Evolutionary conservation across 345 rosid genomes (phyloP), one percentile per base, ranked within the genome.

Genomic region (Bretschneidera sinensis): DNA sequence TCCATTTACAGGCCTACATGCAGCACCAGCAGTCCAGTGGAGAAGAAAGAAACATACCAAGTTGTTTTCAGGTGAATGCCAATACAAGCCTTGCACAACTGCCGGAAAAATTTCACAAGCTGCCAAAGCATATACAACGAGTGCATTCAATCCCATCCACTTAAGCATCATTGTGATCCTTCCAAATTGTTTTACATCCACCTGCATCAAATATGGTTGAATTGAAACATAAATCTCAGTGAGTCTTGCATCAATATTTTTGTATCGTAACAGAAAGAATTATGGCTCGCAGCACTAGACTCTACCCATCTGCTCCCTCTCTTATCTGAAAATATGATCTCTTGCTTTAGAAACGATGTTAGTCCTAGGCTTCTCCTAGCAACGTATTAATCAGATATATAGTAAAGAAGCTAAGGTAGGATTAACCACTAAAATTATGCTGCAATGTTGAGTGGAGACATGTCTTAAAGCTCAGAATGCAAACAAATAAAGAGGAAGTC

Each of bases 61-160:
- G 76, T 81, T 83, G 63, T 81, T 76, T 74, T 79, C 65, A 0
- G 85, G 82, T 10, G 84, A 83, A 52, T 5, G 74, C 85, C 77
- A 81, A 67, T 78, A 79, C 61, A 83, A 76, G 50, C 89, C 89
- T 67, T 79, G 84, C 59, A 84, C 48, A 22, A 73, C 78, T 13
- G 77, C 76, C 1, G 89, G 71, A 47, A 81, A 78, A 70, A 84
- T 71, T 51, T 81, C 75, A 55, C 76, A 74, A 17, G 89, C 82
- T 21, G 84, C 89, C 69, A 79, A 65, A 43, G 76, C 78, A 54
- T 72, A 84, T 24, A 81, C 49, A 23, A 81, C 66, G 62, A 84
- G 74, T 23, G 89, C 89, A 71, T 84, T 84, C 85, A 81, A 73
- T 59, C 84, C 85, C 81, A 79, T 79, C 84, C 85, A 81, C 59